phyloP scores from a whole-genome alignment of 2,329 filamentous ascomycete species.

The Lasiodiplodia gonubiensis region DNA sequence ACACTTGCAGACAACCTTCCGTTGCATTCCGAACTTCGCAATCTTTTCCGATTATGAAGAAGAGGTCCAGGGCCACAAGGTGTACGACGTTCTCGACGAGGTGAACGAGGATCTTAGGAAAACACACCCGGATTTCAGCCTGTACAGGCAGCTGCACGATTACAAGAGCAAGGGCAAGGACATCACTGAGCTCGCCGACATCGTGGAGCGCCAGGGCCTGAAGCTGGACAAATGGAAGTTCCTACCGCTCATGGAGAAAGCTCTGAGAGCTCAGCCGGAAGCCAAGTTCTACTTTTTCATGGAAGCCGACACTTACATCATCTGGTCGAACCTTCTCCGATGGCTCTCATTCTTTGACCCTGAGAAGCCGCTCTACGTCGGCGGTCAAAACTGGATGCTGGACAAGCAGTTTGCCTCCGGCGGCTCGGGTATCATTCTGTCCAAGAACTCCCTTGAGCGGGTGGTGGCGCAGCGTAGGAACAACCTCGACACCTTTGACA shows the following conservation, averaged over 20 bases:
- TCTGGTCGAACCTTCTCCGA: slow-evolving; percentile 25
- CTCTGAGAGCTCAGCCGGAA: slow-evolving; percentile 39
- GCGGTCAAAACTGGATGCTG: slow-evolving; percentile 26
- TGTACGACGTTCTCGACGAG: slow-evolving; percentile 54
- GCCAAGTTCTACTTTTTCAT: slow-evolving; percentile 29
- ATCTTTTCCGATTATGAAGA: slow-evolving; percentile 67
- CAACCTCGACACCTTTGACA: slow-evolving; percentile 22
- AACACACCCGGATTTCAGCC: slow-evolving; percentile 57
- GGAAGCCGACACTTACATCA: slow-evolving; percentile 26
- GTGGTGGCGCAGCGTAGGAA: slow-evolving; percentile 17
- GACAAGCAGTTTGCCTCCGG: slow-evolving; percentile 17
- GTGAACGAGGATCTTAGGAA: slow-evolving; percentile 48
- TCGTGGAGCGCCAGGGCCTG: slow-evolving; percentile 1
- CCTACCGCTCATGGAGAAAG: slow-evolving; percentile 60
- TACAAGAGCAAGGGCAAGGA: slow-evolving; percentile 52
- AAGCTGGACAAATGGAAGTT: slow-evolving; percentile 65
- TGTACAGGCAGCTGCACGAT: slow-evolving; percentile 57
- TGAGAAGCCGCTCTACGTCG: slow-evolving; percentile 24
- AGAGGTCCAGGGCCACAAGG: slow-evolving; percentile 56
- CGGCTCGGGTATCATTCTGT: slow-evolving; percentile 22
- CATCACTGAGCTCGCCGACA: slow-evolving; percentile 37
- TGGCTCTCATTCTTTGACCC: slow-evolving; percentile 16
- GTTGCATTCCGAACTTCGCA: slow-evolving; percentile 61
- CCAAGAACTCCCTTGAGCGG: slow-evolving; percentile 11
- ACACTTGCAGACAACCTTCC: slow-evolving; percentile 63